Conservation (phyloP, 495 filamentous ascomycete genomes). For the Penicilliopsis zonata region DNA sequence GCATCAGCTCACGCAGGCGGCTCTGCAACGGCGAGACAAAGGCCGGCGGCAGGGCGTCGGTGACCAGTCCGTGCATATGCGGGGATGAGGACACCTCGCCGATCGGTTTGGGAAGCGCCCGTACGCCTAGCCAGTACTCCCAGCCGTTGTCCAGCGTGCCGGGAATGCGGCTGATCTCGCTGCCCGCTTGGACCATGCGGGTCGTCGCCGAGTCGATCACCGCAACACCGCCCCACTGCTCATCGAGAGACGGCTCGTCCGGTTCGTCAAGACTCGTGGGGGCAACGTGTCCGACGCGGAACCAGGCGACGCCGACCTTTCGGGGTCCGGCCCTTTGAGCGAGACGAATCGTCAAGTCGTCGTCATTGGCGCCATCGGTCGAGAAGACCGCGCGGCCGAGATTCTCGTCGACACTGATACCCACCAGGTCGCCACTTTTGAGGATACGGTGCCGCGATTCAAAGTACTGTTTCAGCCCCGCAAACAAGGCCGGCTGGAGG, state of each 20-base stretch:
- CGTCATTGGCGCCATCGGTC: constrained; percentile 45
- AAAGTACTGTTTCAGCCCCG: constrained; percentile 77
- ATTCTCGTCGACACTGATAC: constrained; percentile 71
- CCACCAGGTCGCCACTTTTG: constrained; percentile 76
- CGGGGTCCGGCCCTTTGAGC: constrained; percentile 19
- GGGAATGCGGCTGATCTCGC: constrained; percentile 64
- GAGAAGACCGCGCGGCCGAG: constrained; percentile 67
- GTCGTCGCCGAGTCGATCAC: constrained; percentile 74
- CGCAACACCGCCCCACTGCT: constrained; percentile 74
- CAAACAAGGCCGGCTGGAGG: constrained; percentile 71
- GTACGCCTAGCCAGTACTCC: constrained; percentile 75
- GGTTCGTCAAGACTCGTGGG: constrained; percentile 41
- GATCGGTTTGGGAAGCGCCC: constrained; percentile 37
- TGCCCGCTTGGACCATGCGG: constrained; percentile 79
- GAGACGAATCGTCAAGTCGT: constrained; percentile 46
- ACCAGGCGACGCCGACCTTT: constrained; percentile 70
- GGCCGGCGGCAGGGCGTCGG: constrained; percentile 30
- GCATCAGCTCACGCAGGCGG: constrained; percentile 71
- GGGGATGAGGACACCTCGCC: constrained; percentile 20
- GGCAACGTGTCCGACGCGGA: constrained; percentile 65
- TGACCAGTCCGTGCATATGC: constrained; percentile 30
- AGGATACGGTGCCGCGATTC: constrained; percentile 65
- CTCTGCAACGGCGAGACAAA: constrained; percentile 59
- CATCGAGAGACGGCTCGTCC: constrained; percentile 47
- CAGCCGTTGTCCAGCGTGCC: constrained; percentile 61